Evolutionary conservation across 495 filamentous ascomycete genomes (phyloP), one percentile per base, ranked within the genome.

Genomic region (Penicillium desertorum): DNA sequence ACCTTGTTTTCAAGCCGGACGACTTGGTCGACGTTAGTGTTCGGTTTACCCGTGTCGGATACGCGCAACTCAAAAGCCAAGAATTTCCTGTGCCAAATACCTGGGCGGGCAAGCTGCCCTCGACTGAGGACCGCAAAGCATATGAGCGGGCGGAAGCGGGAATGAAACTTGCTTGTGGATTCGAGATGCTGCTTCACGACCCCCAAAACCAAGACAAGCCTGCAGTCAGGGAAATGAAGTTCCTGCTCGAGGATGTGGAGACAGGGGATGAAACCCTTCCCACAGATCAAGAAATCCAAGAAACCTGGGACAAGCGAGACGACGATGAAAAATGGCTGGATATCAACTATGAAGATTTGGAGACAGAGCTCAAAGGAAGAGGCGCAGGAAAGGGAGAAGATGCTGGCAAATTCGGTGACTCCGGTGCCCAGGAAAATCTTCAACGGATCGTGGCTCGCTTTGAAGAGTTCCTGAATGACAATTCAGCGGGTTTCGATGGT

Each of bases 251-350:
- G 30, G 90, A 95, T 63, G 59, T 96, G 17, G 81, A 79, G 9
- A 75, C 71, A n/a, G 83, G 79, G 4, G 81, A 84, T 45, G 77
- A 82, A 25, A 58, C 63, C 5, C 75, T 96, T 0, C 93, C 93
- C 6, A 82, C 80, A 0, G 82, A 96, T 64, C 73, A 79, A 14
- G 91, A 95, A 44, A 89, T 98, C 17, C 69, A 71, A 29, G 67
- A 64, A 4, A 58, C 53, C 0, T 97, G 94, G 94, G 79, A 78
- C 7, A 69, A 73, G 20, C 70, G 65, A 30, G 84, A 90, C 30
- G 95, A 98, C 57, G 81, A 88, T 61, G 95, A 98, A 58, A 79
- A 79, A n/a, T 98, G 94, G 94, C 75, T 98, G 57, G 88, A 98
- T 66, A 92, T 98, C 52, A 86, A 91, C 61, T 97, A 89, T 64